A percentile compares a stretch with the other conserved stretches of the same genome.
These are phyloP conservation scores for Dovyalis caffra DNA, from an alignment of 345 rosid species.

Conservation along the genomic window DNA sequence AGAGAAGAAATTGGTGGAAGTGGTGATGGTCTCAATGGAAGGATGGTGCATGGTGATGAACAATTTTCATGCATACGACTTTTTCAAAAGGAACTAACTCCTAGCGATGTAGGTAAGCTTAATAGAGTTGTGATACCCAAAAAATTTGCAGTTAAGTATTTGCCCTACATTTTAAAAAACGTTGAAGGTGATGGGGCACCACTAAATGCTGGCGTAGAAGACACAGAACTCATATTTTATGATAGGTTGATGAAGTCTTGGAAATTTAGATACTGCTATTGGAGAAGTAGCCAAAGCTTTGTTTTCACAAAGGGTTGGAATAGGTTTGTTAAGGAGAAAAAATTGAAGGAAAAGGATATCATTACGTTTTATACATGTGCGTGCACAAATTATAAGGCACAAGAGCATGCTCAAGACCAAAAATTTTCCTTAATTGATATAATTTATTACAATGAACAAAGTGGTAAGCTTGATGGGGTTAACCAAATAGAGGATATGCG, in stretches of 20 bases:
- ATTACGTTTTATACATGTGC: slow-evolving; percentile 24
- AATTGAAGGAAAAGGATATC: slow-evolving; percentile 22
- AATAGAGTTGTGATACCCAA: slow-evolving; percentile 33
- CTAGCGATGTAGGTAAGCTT: slow-evolving; percentile 33
- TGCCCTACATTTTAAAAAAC: slow-evolving; percentile 11
- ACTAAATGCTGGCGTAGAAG: slow-evolving; percentile 11
- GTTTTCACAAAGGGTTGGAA: slow-evolving; percentile 35
- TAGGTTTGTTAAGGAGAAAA: slow-evolving; percentile 31
- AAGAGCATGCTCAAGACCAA: slow-evolving; percentile 6
- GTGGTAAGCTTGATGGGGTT: slow-evolving; percentile 6
- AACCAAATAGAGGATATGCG: slow-evolving; percentile 21
- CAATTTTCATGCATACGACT: slow-evolving; percentile 17
- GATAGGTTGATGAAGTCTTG: slow-evolving; percentile 27
- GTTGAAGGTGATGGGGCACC: neutral
- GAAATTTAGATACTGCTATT: slow-evolving; percentile 31
- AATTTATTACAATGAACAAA: slow-evolving; percentile 14
- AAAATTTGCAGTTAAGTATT: slow-evolving; percentile 24
- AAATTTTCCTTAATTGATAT: slow-evolving; percentile 48
- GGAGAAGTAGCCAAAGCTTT: slow-evolving; percentile 35
- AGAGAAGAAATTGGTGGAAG: neutral
- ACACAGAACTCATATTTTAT: slow-evolving; percentile 21
- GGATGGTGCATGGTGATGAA: neutral
- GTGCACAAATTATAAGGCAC: slow-evolving; percentile 4
- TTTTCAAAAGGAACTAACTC: slow-evolving; percentile 27
- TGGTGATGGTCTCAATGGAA: neutral